phyloP scores from a whole-genome alignment of 1,284 basidiomycete species.

The Moniliella sp. region DNA sequence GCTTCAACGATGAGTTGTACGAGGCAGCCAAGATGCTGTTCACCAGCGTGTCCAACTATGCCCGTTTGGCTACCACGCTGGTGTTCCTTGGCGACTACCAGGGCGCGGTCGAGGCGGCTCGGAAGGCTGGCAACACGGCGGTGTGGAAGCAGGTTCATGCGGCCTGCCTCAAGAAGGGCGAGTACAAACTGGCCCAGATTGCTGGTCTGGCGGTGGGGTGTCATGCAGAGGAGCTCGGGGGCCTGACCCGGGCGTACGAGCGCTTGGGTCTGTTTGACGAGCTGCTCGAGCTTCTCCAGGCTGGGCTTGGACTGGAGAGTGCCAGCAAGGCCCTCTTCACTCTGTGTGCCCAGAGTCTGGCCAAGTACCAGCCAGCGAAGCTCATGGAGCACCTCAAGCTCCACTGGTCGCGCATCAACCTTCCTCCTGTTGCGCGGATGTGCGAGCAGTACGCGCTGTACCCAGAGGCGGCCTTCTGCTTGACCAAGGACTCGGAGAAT shows the following conservation, averaged over 20 bases:
- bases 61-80: constrained; percentile 82
- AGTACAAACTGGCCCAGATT: constrained; percentile 93
- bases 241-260: constrained; percentile 67
- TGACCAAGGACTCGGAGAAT: constrained; percentile 90
- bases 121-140: constrained; percentile 93
- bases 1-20: constrained; percentile 93
- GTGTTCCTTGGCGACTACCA: constrained; percentile 98
- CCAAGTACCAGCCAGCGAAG: constrained; percentile 89
- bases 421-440: constrained; percentile 80
- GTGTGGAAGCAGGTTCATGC: constrained; percentile 99
- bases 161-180: constrained; percentile 86
- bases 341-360: constrained; percentile 45
- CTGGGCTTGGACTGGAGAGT: constrained; percentile 71
- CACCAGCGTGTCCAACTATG: constrained; percentile 93
- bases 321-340: constrained; percentile 74
- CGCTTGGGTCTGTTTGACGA: constrained; percentile 81
- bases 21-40: constrained; percentile 89
- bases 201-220: constrained; percentile 34
- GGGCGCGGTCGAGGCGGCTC: constrained; percentile 81
- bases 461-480: constrained; percentile 65
- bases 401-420: constrained; percentile 90
- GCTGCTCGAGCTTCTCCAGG: constrained; percentile 70
- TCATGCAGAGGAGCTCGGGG: constrained; percentile 61
- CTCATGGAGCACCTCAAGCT: constrained; percentile 97
- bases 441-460: constrained; percentile 90